Evolutionary conservation across 495 filamentous ascomycete genomes (phyloP), one percentile per base, ranked within the genome.

Genomic region (Hyaloscypha finlandica): DNA sequence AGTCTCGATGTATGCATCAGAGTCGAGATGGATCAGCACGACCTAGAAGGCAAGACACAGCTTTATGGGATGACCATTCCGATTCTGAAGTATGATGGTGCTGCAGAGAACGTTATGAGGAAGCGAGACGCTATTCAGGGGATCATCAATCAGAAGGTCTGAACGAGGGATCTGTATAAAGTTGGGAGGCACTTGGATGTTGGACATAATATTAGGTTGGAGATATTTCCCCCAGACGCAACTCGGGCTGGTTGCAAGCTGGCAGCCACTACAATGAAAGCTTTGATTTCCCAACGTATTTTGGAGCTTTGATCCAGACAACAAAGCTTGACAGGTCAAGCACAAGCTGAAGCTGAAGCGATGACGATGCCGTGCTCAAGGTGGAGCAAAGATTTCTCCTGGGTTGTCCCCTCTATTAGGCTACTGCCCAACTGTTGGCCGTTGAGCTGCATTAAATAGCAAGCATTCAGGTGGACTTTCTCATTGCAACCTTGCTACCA

Each of bases 1-100:
- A 84, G 84, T 33, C 75, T 94, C 29, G 89, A 92, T 70, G 84
- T 92, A 53, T 79, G 83, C 64, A 86, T 91, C 70, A 79, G 81
- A 5, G 87, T 94, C 31, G 91, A 94, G 77, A 86, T 88, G 63
- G 83, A 91, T 73, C 88, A 89, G 66, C 85, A 87, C 63, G 80
- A 92, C 71, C 75, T 74, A 14, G 73, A 85, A 56, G 91, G 89
- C 12, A 76, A 77, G 65, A 91, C 91, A 2, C 79, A 88, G 68
- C 81, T 82, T 19, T 93, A 93, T 73, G 91, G 89, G 39, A 84
- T 93, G 66, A 88, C 78, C n/a, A 79, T 86, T 35, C 84, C 83
- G 12, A 32, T 59, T 30, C 75, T 86, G 31, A 73, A 74, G 6
- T 66, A 77, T 65, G 53, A 62, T 14, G 66, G 39, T 19, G 61